Conservation (phyloP, 768 basidiomycete genomes). For the Lactifluus pinguis region DNA sequence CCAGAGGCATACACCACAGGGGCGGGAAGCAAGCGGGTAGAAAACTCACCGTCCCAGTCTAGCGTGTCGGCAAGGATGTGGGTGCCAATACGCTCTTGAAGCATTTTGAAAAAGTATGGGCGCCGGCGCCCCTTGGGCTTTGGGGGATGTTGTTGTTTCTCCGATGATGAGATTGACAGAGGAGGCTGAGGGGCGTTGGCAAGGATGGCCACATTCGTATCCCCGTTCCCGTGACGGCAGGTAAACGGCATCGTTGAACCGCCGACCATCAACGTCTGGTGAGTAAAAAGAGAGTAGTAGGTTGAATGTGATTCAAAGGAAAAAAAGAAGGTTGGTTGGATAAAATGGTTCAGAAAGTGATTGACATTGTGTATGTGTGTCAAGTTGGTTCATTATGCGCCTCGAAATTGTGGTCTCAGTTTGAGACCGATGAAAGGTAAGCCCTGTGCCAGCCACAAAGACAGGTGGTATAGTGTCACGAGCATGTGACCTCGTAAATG, state of each 20-base stretch:
- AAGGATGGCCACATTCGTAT: neutral
- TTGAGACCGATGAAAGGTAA: neutral
- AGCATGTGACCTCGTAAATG: too few relatives aligned
- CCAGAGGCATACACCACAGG: neutral
- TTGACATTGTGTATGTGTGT: neutral
- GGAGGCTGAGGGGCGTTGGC: slow-evolving; percentile 4
- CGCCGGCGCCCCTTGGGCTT: neutral
- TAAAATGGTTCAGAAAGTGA: neutral
- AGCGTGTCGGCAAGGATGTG: slow-evolving; percentile 16
- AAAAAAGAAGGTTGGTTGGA: slow-evolving; percentile 1
- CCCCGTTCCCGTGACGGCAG: neutral
- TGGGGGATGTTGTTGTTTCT: neutral
- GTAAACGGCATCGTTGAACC: neutral
- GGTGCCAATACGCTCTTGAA: neutral
- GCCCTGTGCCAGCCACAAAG: neutral
- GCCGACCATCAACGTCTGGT: neutral
- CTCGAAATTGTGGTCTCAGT: neutral
- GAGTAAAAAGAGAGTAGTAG: neutral
- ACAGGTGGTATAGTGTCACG: neutral
- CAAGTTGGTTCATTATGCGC: neutral
- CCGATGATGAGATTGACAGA: neutral
- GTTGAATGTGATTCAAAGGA: neutral
- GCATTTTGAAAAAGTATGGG: slow-evolving; percentile 10
- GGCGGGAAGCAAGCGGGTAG: neutral
- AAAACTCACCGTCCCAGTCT: slow-evolving; percentile 18